Evolutionary conservation across 192 early-diverging fungal species (phyloP), one percentile per base, ranked within the genome.

Genomic region (Backusella morwellensis): DNA sequence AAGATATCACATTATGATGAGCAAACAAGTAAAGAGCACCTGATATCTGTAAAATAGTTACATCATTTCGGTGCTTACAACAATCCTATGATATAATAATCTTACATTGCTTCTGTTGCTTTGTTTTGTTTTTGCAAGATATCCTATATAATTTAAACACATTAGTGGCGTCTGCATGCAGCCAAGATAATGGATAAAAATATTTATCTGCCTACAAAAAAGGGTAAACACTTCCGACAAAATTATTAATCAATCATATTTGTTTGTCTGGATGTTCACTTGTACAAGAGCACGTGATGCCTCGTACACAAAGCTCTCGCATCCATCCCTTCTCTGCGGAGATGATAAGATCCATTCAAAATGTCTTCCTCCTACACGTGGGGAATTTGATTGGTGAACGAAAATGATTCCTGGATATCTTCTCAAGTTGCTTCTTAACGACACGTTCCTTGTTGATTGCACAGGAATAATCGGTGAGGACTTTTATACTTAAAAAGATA

Each of bases 291-390:
- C 56, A 63, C 56, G 56, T 63, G 56, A 63, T 23, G 56, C 2
- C 7, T 26, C 29, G 56, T 63, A 63, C 56, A 63, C 21, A 63
- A 29, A 63, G 26, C 56, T 63, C 56, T 63, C 23, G 56, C 56
- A 0, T 63, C 56, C 23, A 63, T 63, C 26, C 56, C 12, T 63
- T 63, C 56, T 63, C 56, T 63, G 56, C 56, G 56, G 56, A 63
- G 56, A 63, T 63, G 26, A 29, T 23, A 50, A 63, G 56, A 63
- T 63, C 56, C 56, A 63, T 63, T 63, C 56, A 63, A 63, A 63
- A 63, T 63, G 56, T 29, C 23, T 29, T 63, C 26, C 56, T 63
- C 21, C 56, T 63, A 63, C 56, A 63, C 56, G 56, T 63, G 56
- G 56, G 56, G 56, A 29, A 29, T 63, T 29, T 63, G 56, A 63